These are phyloP conservation scores for Kodamaea anthophila DNA, from an alignment of 1,139 yeast genomes.

Conservation along the genomic window DNA sequence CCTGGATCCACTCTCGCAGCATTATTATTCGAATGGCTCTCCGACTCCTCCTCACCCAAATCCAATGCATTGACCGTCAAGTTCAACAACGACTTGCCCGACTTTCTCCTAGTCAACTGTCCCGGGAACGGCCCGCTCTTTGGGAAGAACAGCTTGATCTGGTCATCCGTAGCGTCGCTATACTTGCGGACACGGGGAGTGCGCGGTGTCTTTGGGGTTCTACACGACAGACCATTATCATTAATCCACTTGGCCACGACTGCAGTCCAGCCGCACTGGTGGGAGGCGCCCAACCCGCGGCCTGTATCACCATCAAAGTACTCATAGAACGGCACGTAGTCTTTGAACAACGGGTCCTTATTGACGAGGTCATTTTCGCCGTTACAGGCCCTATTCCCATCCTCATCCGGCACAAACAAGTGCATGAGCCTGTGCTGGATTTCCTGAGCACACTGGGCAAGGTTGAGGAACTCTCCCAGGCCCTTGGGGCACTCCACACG, in stretches of 20 bases:
- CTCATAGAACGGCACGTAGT: conserved; percentile 77
- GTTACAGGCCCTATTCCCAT: conserved; percentile 73
- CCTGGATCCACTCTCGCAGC: conserved; percentile 18
- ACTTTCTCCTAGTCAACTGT: conserved; percentile 55
- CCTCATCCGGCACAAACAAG: conserved; percentile 67
- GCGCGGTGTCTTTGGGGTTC: conserved; percentile 46
- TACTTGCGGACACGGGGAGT: conserved; percentile 23
- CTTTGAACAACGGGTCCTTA: conserved; percentile 69
- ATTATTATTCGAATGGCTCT: conserved; percentile 15
- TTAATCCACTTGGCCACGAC: conserved; percentile 90
- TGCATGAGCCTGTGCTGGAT: conserved; percentile 82
- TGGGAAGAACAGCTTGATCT: conserved; percentile 30
- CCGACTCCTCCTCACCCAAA: conserved; percentile 54
- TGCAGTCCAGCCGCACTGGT: conserved; percentile 98
- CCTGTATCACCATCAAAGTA: conserved; percentile 96
- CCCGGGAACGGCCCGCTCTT: conserved; percentile 52
- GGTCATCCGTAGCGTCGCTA: conserved; percentile 24
- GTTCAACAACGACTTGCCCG: conserved; percentile 64
- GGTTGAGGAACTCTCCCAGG: conserved; percentile 71
- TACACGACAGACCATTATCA: conserved; percentile 75
- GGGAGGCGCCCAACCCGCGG: conserved; percentile 90
- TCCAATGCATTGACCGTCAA: conserved; percentile 64
- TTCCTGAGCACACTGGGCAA: conserved; percentile 92
- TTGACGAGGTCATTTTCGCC: conserved; percentile 63
- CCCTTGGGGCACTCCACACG: conserved; percentile 91